Base-by-base conservation (phyloP, 768 basidiomycete genomes). In the Leccinellum luteum region DNA sequence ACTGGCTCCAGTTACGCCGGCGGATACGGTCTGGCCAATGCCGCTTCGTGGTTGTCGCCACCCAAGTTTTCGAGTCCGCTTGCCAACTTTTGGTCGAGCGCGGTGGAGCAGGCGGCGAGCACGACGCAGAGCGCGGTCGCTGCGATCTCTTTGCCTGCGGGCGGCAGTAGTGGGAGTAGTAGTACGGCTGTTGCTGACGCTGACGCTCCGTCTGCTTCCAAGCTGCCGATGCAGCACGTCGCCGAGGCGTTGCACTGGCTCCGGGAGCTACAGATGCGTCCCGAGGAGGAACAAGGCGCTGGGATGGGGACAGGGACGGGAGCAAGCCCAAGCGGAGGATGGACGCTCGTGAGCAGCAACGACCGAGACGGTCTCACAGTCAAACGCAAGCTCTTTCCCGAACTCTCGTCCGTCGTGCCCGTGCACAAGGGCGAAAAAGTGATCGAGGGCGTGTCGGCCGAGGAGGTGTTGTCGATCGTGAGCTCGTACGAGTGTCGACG, bases 381-480 rank as follows among this genome's bases (percentile, higher is more conserved):
- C 15, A 84, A 90, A 60, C 85, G 87, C 66, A 89, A 89, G 66
- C 71, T 86, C n/a, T 81, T 84, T 7, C 80, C 89, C 0, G 85
- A 89, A 54, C 81, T 96, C 6, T 96, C 93, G 6, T 79, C 88
- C 1, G 76, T 83, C 52, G 84, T 94, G 31, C 92, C 93, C 0
- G 85, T 98, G 3, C 88, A 93, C 71, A 88, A 86, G 63, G 94
- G 91, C 0, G 86, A 89, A 67, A 91, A 92, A 73, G 92, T 98
- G 59, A 87, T 98, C 51, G 91, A 98, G 68, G 94, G 94, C 4
- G 83, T 95, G 12, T 90, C 93, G 1, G 94, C 94, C 1, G 95
- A 97, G 67, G 96, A 99, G 69, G 78, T 98, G 34, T 86, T 85
- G 0, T 79, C 86, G 1, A 81, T 90, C 21, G 79, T 97, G 17